Base-by-base conservation (phyloP, 768 basidiomycete genomes). In the Tephrocybe sp. region DNA sequence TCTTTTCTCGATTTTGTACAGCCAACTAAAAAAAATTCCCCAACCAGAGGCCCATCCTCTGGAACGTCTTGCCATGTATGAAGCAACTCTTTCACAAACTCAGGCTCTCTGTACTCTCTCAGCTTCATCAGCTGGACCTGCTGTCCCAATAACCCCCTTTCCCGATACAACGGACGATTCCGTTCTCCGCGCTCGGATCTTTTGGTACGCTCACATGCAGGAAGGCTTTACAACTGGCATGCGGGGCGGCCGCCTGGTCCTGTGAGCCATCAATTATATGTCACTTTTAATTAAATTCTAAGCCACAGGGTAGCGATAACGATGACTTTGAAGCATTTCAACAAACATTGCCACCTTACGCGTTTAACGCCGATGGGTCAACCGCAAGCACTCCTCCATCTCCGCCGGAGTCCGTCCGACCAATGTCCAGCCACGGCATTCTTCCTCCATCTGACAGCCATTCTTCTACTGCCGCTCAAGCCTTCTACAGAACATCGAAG, bases 131-230 rank as follows among this genome's bases (percentile, higher is more conserved):
- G 51, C 66, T 13, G 49, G 56, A 4, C 51, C 64, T 24, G 56
- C 69, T 53, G 56, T 60, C 15, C 49, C 51, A 37, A 44, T 53
- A 3, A 44, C 67, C 29, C 69, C 75, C 1, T 73, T 77, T 12
- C 66, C 80, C 18, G 71, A 75, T 47, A 77, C 72, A 40, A 72
- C 76, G 27, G 82, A 84, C 42, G 79, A 86, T 44, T 80, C 84
- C 29, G 64, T 74, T 39, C 73, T 88, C 27, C 81, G 90, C 27
- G 84, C 89, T 2, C 76, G 93, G 24, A 75, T 94, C 25, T 94
- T 91, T 64, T 95, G 91, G 89, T 95, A 93, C 58, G 83, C 88
- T 6, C 82, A 92, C 54, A 80, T 87, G 21, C 84, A 90, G 51
- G 94, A 95, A 67, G 89, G 91, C 23, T 77, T 94, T 18, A 82